Conservation (phyloP, 164 flowering plant genomes). For the Umbilicus rupestris region DNA sequence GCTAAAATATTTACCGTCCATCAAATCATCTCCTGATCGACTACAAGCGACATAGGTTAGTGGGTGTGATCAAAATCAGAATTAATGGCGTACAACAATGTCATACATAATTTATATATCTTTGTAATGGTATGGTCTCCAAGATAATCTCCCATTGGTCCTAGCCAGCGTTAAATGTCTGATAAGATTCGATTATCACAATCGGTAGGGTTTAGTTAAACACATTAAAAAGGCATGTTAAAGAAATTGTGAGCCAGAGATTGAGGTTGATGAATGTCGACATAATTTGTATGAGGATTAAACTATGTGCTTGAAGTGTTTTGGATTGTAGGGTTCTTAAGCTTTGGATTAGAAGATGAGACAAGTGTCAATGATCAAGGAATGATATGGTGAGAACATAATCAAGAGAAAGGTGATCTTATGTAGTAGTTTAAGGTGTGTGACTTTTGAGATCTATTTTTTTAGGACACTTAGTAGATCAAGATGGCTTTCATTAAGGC, state of each 20-base stretch:
- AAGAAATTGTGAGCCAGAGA: constrained; percentile 7
- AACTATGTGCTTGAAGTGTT: not conserved
- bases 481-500: not conserved
- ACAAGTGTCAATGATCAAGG: constrained; percentile 6
- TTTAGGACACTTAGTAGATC: not conserved
- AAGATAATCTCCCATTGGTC: constrained; percentile 16
- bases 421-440: not conserved
- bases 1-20: too few relatives aligned
- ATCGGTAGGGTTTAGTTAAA: not conserved
- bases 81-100: too few relatives aligned
- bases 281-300: not conserved
- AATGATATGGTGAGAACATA: not conserved
- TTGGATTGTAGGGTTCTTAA: not conserved
- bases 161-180: constrained; percentile 23
- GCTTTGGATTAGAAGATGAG: not conserved
- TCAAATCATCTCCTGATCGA: too few relatives aligned
- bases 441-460: constrained; percentile 6
- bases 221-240: not conserved
- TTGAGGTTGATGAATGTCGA: constrained; percentile 6
- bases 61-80: too few relatives aligned
- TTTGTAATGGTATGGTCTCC: not conserved
- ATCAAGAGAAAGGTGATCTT: constrained; percentile 6
- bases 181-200: constrained; percentile 22
- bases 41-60: too few relatives aligned
- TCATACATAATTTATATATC: not conserved